Conservation (phyloP, 2,329 filamentous ascomycete genomes). For the Penicillium nordicum region DNA sequence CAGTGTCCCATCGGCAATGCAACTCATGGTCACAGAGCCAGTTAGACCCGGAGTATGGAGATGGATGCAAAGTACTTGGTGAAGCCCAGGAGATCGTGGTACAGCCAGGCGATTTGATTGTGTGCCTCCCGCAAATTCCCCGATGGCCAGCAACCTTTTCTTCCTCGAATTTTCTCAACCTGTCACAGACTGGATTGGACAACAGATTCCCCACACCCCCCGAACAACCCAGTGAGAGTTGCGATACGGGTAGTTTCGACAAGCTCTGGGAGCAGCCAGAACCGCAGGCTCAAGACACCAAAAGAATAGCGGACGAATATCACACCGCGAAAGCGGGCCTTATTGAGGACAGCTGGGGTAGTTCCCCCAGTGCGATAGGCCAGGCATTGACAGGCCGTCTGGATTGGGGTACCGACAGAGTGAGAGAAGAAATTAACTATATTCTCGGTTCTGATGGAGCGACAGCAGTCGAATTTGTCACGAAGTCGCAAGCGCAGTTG, state of each 20-base stretch:
- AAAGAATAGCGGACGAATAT: background rate
- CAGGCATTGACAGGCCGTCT: background rate
- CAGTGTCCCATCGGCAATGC: background rate
- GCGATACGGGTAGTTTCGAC: no score
- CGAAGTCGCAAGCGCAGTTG: background rate
- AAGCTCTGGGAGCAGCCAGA: background rate
- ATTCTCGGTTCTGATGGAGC: background rate
- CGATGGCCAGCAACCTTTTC: background rate
- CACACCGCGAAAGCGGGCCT: background rate
- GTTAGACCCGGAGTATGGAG: background rate
- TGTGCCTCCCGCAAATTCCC: background rate
- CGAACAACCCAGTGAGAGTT: no score
- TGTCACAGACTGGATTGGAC: background rate
- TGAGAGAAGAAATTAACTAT: background rate
- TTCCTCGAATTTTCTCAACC: background rate
- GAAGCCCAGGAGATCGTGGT: background rate
- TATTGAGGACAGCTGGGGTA: background rate
- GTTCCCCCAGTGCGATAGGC: background rate
- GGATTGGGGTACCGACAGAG: background rate
- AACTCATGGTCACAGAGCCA: background rate
- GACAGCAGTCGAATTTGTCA: background rate
- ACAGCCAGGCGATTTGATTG: background rate
- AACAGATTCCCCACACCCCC: background rate
- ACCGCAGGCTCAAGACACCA: background rate
- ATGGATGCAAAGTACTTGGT: background rate